A percentile compares a stretch with the other conserved stretches of the same genome.
Evolutionary conservation across 106 monocot genomes (phyloP).

Genomic region (Dendrobium huoshanense): DNA sequence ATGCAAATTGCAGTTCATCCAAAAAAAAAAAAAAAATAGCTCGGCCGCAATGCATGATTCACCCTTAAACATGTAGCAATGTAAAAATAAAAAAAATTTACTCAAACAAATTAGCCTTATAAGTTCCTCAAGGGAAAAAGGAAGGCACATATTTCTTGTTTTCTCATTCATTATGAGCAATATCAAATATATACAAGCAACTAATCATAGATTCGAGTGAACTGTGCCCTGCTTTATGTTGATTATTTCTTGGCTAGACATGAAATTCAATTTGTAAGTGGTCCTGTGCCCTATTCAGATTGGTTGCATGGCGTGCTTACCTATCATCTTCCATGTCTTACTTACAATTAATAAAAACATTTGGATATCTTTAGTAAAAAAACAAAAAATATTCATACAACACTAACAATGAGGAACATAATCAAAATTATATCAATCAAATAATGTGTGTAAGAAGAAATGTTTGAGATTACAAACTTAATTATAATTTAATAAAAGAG

Average conservation of each 20-base stretch:
- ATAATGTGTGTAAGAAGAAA: neutral
- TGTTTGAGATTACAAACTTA: neutral
- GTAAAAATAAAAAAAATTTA: neutral
- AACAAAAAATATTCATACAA: neutral
- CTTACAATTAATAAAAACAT: neutral
- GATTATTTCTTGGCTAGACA: no score
- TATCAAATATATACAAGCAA: neutral
- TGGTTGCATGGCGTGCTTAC: no score
- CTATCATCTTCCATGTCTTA: no score
- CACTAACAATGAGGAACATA: neutral
- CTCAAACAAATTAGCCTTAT: neutral
- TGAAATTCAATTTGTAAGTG: neutral
- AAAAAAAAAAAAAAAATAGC: no score
- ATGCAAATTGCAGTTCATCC: no score
- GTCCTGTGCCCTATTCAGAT: neutral
- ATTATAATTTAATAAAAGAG: neutral
- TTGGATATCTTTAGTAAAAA: neutral
- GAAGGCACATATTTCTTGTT: conserved; percentile 1
- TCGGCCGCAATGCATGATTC: neutral
- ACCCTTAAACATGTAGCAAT: neutral
- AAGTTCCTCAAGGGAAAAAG: neutral
- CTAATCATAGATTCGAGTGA: neutral
- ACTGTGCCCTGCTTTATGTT: no score
- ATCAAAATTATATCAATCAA: no score
- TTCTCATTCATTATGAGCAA: conserved; percentile 1